Conservation (phyloP, 768 basidiomycete genomes). For the Rhizopogon rudus region DNA sequence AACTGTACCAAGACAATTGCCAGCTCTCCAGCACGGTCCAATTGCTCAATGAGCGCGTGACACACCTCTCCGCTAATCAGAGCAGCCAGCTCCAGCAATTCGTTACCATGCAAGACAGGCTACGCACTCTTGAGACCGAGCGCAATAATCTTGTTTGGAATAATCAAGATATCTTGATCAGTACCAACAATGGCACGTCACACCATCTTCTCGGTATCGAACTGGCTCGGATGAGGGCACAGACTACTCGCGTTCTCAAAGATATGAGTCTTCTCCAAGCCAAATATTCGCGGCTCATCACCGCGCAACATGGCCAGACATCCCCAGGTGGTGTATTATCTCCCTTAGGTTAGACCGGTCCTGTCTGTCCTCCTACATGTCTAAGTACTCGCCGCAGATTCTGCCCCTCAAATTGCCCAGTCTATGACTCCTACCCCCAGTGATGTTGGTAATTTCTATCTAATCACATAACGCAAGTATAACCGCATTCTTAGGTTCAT, state of each 20-base stretch:
- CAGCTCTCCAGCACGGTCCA: slow-evolving; percentile 23
- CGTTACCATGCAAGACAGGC: slow-evolving; percentile 20
- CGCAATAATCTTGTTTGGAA: slow-evolving; percentile 13
- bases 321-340: neutral
- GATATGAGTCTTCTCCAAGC: slow-evolving; percentile 15
- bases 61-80: slow-evolving; percentile 12
- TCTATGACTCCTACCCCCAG: neutral
- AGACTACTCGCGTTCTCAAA: slow-evolving; percentile 9
- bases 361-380: neutral
- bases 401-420: neutral
- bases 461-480: neutral
- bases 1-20: slow-evolving; percentile 35
- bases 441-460: neutral
- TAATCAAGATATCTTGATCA: slow-evolving; percentile 20
- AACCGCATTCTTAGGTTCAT: neutral
- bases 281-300: slow-evolving; percentile 17
- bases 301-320: neutral
- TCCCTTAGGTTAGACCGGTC: neutral
- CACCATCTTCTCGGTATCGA: slow-evolving; percentile 15
- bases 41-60: slow-evolving; percentile 26
- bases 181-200: slow-evolving; percentile 6
- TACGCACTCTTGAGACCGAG: slow-evolving; percentile 18
- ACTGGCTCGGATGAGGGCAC: slow-evolving; percentile 4
- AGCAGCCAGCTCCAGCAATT: slow-evolving; percentile 14
- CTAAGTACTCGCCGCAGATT: neutral